These are phyloP conservation scores for Dioscorea cayenensis DNA, from an alignment of 116 monocot genomes.

Conservation along the genomic window DNA sequence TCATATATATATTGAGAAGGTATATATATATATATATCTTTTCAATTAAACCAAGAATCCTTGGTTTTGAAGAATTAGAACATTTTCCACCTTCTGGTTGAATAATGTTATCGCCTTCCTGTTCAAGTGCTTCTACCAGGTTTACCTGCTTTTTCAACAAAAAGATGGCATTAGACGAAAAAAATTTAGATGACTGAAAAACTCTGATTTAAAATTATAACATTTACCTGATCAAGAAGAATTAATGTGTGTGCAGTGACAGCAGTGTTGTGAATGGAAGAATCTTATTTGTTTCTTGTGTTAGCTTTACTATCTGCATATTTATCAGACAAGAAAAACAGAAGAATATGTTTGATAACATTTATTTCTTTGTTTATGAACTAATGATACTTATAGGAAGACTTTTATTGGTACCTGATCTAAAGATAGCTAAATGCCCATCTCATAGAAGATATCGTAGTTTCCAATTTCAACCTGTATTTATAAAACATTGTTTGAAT, in stretches of 20 bases:
- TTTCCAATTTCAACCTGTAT: slow-evolving; percentile 98
- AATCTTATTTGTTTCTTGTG: slow-evolving; percentile 55
- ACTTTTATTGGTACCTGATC: slow-evolving; percentile 46
- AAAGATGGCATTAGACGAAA: not conserved
- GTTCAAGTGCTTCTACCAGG: slow-evolving; percentile 82
- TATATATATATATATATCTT: no score
- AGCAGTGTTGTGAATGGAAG: slow-evolving; percentile 59
- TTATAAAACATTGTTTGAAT: no score
- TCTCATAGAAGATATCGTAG: slow-evolving; percentile 91
- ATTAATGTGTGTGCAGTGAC: slow-evolving; percentile 78
- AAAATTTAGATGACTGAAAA: not conserved
- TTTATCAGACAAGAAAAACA: not conserved
- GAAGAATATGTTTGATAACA: no score
- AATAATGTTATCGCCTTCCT: slow-evolving; percentile 89
- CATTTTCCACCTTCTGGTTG: slow-evolving; percentile 96
- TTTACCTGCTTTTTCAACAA: slow-evolving; percentile 34
- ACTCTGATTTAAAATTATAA: not conserved
- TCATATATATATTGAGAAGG: no score
- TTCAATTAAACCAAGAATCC: slow-evolving; percentile 81
- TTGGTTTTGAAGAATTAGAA: slow-evolving; percentile 70
- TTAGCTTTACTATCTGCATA: slow-evolving; percentile 72
- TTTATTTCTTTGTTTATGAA: no score
- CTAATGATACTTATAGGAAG: no score
- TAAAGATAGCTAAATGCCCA: slow-evolving; percentile 64
- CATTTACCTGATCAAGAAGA: slow-evolving; percentile 79